Evolutionary conservation across 306 rosid genomes (phyloP), one percentile per base, ranked within the genome.

Genomic region (Cicer yamashitae): DNA sequence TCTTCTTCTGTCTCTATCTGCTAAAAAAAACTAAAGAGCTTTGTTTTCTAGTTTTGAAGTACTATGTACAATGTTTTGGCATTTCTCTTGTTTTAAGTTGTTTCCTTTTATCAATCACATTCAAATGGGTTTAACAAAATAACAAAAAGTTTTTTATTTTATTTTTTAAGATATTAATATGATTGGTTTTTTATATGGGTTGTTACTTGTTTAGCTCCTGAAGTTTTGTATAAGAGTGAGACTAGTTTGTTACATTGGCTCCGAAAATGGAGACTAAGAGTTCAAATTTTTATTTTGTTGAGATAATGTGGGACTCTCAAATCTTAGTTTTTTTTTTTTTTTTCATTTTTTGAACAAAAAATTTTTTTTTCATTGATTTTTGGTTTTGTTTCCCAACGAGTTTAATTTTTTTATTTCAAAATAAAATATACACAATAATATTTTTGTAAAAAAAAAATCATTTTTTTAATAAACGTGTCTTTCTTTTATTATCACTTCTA

Each of bases 271-370:
- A 40, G 75, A 67, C 62, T 47, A 39, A 81, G 81, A 84, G 82
- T 64, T 75, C 47, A 69, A 59, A 82, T 67, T 67, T 79, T 77
- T 70, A 77, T 71, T 60, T 40, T 54, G 15, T 71, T 66, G 79
- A 72, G 80, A 76, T 30, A 20, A 46, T 61, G 81, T 54, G 54
- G 79, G 81, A 48, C 74, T 83, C 67, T 66, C 60, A 63, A 57
- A 9, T 72, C 34, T 43, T 61, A 53, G 71, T 81, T 81, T 12
- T 30, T 37, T 15, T 18, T 48, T 17, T 54, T n/a, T 38, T 44
- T 2, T 6, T 10, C 1, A 22, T 51, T 51, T 51, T 51, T 48
- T 48, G 1, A 13, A 13, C 1, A 12, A 10, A 17, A 67, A 9
- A 45, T 13, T 12, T 2, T 15, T 67, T 83, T 75, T 54, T 70